These are phyloP conservation scores for Protea cynaroides DNA, from an alignment of 164 flowering plant genomes.

Conservation along the genomic window DNA sequence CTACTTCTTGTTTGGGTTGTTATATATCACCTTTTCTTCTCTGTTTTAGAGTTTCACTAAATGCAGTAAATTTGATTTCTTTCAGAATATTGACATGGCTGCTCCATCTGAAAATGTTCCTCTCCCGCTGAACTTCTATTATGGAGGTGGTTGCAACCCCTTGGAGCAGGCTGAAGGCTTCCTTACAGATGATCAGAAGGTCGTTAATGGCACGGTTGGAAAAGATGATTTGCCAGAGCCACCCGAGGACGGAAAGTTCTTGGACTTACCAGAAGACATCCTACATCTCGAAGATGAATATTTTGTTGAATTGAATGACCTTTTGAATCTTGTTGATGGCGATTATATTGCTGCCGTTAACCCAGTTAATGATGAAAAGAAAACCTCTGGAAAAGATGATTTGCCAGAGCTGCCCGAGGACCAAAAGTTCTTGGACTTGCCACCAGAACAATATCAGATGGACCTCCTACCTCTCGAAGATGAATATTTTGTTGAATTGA, in stretches of 20 bases:
- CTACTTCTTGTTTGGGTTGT: neutral
- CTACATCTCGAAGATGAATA: slow-evolving; percentile 10
- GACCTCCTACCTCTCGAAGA: slow-evolving; percentile 8
- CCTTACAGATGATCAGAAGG: slow-evolving; percentile 8
- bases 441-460: slow-evolving; percentile 7
- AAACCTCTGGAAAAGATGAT: slow-evolving; percentile 12
- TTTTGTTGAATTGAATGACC: slow-evolving; percentile 18
- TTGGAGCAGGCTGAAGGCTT: neutral
- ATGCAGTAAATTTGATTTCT: slow-evolving; percentile 6
- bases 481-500: slow-evolving; percentile 16
- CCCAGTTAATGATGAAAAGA: slow-evolving; percentile 19
- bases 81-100: slow-evolving; percentile 17
- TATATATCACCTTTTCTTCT: neutral
- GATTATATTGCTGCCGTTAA: slow-evolving; percentile 4
- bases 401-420: slow-evolving; percentile 9
- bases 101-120: slow-evolving; percentile 7
- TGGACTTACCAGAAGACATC: slow-evolving; percentile 6
- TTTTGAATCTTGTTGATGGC: slow-evolving; percentile 17
- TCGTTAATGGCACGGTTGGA: slow-evolving; percentile 1
- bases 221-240: slow-evolving; percentile 5
- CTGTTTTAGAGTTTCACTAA: neutral
- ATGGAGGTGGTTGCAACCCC: slow-evolving; percentile 5
- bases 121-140: neutral
- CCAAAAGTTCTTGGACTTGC: slow-evolving; percentile 3
- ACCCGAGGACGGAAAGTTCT: slow-evolving; percentile 4